Evolutionary conservation across 2,329 filamentous ascomycete genomes (phyloP).

Genomic region (Endocalyx cinctus): DNA sequence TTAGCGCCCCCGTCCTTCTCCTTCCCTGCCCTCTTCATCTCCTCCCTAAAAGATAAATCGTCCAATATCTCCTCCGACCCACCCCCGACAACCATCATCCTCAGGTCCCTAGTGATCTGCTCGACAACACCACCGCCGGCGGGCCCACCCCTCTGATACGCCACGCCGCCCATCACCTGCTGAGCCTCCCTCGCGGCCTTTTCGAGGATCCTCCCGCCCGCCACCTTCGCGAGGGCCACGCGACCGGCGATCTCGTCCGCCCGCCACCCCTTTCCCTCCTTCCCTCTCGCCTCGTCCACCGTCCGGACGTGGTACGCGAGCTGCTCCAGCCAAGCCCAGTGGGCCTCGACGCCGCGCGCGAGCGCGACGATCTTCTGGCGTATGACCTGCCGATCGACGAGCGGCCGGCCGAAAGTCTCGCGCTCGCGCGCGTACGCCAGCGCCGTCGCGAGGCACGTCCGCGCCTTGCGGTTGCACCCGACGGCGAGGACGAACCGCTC

Average conservation of each 20-base stretch:
- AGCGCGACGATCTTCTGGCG: conserved; percentile 51
- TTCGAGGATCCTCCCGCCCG: conserved; percentile 41
- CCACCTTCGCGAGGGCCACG: conserved; percentile 33
- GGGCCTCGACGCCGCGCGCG: conserved; percentile 51
- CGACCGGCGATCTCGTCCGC: conserved; percentile 22
- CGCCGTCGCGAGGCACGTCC: conserved; percentile 47
- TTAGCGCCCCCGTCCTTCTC: conserved; percentile 1
- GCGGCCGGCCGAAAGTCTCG: conserved; percentile 51
- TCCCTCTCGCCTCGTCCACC: too few relatives aligned
- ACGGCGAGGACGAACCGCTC: conserved; percentile 54
- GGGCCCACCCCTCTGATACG: conserved; percentile 39
- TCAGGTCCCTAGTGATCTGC: conserved; percentile 43
- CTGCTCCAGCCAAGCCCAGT: conserved; percentile 55
- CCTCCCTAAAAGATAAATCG: conserved; percentile 41
- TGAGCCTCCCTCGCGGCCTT: conserved; percentile 43
- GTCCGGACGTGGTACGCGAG: conserved; percentile 50
- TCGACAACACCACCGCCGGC: conserved; percentile 41
- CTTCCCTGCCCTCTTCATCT: conserved; percentile 21
- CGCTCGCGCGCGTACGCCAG: conserved; percentile 44
- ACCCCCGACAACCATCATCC: conserved; percentile 47
- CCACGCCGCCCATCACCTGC: conserved; percentile 44
- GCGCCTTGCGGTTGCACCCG: conserved; percentile 49
- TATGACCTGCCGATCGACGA: conserved; percentile 53
- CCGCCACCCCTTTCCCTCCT: too few relatives aligned
- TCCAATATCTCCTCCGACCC: conserved; percentile 46